Evolutionary conservation across 2,329 filamentous ascomycete genomes (phyloP).

Genomic region (Aspergillus floridensis): DNA sequence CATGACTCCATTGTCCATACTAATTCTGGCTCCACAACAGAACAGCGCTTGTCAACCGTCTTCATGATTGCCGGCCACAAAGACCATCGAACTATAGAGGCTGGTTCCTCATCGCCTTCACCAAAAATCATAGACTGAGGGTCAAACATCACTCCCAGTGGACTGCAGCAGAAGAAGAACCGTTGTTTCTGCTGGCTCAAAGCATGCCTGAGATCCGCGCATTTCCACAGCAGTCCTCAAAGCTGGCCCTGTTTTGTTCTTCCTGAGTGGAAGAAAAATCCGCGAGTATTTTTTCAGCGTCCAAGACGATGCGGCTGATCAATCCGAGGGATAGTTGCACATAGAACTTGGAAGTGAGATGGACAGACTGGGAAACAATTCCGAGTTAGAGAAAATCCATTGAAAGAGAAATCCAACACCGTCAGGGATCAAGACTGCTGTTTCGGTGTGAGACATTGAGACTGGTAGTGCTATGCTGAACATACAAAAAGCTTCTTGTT

Average conservation of each 20-base stretch:
- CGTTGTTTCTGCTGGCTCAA: not conserved
- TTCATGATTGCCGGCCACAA: constrained; percentile 12
- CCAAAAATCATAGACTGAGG: not conserved
- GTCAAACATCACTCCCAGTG: not conserved
- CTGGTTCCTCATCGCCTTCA: not conserved
- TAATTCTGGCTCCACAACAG: constrained; percentile 1
- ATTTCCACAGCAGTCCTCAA: constrained; percentile 1
- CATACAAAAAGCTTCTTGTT: too few relatives aligned
- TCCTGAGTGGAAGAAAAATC: not conserved
- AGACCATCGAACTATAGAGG: not conserved
- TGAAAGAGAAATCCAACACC: too few relatives aligned
- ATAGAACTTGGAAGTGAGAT: too few relatives aligned
- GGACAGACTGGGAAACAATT: too few relatives aligned
- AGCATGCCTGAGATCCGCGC: constrained; percentile 1
- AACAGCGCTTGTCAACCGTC: not conserved
- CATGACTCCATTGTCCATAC: constrained; percentile 5
- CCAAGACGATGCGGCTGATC: not conserved
- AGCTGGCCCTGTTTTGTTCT: not conserved
- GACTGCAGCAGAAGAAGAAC: not conserved
- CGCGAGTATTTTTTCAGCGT: not conserved
- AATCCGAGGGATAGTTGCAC: too few relatives aligned
- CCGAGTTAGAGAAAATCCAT: too few relatives aligned
- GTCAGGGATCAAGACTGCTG: too few relatives aligned
- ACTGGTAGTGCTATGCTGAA: too few relatives aligned
- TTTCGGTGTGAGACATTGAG: too few relatives aligned